These are phyloP conservation scores for Boletus edulis DNA, from an alignment of 768 basidiomycete genomes.

Conservation along the genomic window DNA sequence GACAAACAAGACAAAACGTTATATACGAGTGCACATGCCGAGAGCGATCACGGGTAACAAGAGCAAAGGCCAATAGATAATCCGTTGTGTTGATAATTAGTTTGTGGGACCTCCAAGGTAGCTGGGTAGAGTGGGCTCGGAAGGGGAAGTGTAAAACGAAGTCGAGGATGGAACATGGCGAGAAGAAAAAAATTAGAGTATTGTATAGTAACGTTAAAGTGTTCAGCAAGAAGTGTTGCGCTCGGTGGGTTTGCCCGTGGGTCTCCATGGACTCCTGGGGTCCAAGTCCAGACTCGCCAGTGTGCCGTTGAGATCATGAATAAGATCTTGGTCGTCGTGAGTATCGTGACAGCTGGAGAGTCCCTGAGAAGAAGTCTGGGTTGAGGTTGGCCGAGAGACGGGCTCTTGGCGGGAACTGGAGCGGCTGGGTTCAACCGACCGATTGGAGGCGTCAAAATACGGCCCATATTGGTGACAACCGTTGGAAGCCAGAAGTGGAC, in stretches of 20 bases:
- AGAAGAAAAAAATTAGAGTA: conserved; percentile 11
- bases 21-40: conserved; percentile 35
- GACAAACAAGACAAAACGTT: conserved; percentile 34
- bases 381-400: conserved; percentile 54
- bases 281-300: conserved; percentile 74
- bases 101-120: conserved; percentile 23
- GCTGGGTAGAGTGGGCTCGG: conserved; percentile 14
- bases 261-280: conserved; percentile 34
- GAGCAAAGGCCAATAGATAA: conserved; percentile 32
- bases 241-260: conserved; percentile 10
- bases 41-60: conserved; percentile 37
- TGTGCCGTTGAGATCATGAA: conserved; percentile 74
- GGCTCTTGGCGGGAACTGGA: conserved; percentile 45
- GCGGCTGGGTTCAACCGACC: conserved; percentile 39
- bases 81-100: conserved; percentile 28
- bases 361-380: conserved; percentile 35
- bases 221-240: conserved; percentile 20
- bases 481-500: conserved; percentile 45
- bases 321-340: conserved; percentile 45
- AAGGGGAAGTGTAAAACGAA: conserved; percentile 27
- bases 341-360: conserved; percentile 21
- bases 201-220: conserved; percentile 2
- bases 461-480: conserved; percentile 43
- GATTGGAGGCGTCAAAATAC: conserved; percentile 44
- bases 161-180: conserved; percentile 9